Evolutionary conservation across 2,329 filamentous ascomycete genomes (phyloP).

Genomic region (Neurospora sp.): DNA sequence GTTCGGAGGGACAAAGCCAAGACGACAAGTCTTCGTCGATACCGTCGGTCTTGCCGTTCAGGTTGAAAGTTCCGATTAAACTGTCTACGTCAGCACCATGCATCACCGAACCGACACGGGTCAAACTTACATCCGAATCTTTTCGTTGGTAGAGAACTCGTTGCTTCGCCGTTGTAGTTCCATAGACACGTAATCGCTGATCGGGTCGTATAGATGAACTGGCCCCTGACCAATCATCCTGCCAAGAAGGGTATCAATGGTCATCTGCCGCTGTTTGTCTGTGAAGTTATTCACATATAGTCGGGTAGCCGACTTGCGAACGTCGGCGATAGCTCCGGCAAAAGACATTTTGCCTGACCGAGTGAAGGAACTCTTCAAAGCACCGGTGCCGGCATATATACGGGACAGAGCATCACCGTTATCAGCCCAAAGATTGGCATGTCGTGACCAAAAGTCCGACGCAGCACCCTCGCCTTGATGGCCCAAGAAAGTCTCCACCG

Average conservation of each 20-base stretch:
- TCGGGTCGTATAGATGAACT: conserved; percentile 84
- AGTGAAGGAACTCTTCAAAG: conserved; percentile 91
- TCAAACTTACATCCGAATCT: conserved; percentile 59
- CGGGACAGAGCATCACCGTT: conserved; percentile 90
- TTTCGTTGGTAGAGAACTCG: conserved; percentile 67
- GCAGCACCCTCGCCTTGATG: conserved; percentile 61
- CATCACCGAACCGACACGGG: background rate
- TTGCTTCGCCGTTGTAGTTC: conserved; percentile 60
- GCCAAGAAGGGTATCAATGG: conserved; percentile 86
- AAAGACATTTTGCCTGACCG: conserved; percentile 92
- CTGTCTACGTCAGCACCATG: conserved; percentile 24
- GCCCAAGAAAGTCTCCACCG: conserved; percentile 70
- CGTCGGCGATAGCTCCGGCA: conserved; percentile 87
- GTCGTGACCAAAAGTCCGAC: conserved; percentile 82
- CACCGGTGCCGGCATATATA: conserved; percentile 94
- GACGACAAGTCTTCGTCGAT: conserved; percentile 69
- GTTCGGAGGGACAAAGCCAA: conserved; percentile 66
- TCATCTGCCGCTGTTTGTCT: conserved; percentile 85
- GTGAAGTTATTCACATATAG: conserved; percentile 97
- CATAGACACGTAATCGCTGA: conserved; percentile 78
- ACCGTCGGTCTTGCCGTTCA: conserved; percentile 79
- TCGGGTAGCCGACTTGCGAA: conserved; percentile 84
- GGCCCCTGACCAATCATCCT: conserved; percentile 72
- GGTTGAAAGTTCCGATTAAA: conserved; percentile 79
- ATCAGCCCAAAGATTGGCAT: conserved; percentile 92